A percentile compares a stretch with the other conserved stretches of the same genome.
Evolutionary conservation across 2,329 filamentous ascomycete genomes (phyloP).

Genomic region (Blastomyces gilchristii): DNA sequence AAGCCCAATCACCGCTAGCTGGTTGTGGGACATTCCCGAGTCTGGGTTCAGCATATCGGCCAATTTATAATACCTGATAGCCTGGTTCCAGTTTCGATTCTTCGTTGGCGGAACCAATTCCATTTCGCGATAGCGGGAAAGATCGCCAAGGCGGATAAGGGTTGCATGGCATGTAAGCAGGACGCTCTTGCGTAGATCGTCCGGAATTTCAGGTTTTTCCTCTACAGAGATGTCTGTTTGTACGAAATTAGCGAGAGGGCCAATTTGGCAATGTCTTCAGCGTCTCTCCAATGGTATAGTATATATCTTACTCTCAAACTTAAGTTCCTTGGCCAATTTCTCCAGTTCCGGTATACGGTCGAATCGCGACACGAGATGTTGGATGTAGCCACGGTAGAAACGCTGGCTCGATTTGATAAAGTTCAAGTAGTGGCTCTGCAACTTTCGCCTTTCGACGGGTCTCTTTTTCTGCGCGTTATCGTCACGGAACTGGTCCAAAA

Average conservation of each 20-base stretch:
- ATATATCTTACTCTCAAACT: constrained; percentile 35
- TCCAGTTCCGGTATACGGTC: constrained; percentile 49
- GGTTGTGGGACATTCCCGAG: constrained; percentile 77
- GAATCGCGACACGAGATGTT: constrained; percentile 56
- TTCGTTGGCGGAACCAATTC: constrained; percentile 55
- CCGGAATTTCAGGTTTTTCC: constrained; percentile 38
- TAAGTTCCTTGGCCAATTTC: constrained; percentile 45
- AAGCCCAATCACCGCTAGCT: constrained; percentile 76
- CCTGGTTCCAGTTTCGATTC: constrained; percentile 65
- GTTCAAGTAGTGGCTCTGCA: constrained; percentile 68
- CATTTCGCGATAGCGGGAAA: constrained; percentile 71
- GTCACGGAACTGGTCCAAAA: constrained; percentile 37
- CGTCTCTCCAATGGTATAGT: constrained; percentile 6
- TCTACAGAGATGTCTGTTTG: constrained; percentile 33
- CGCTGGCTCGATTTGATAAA: constrained; percentile 81
- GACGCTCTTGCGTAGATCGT: constrained; percentile 49
- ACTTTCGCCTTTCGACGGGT: constrained; percentile 58
- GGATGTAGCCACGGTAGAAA: constrained; percentile 80
- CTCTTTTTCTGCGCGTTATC: constrained; percentile 41
- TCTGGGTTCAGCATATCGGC: constrained; percentile 68
- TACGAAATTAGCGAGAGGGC: background rate
- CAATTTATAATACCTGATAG: constrained; percentile 73
- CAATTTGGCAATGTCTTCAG: background rate
- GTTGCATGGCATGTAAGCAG: constrained; percentile 69
- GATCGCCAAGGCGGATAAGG: constrained; percentile 77